Percentiles rank a stretch among this genome's conserved stretches.
These are phyloP conservation scores for Phytophthora citrophthora DNA, from an alignment of 352 stramenopile genomes.

Conservation along the genomic window DNA sequence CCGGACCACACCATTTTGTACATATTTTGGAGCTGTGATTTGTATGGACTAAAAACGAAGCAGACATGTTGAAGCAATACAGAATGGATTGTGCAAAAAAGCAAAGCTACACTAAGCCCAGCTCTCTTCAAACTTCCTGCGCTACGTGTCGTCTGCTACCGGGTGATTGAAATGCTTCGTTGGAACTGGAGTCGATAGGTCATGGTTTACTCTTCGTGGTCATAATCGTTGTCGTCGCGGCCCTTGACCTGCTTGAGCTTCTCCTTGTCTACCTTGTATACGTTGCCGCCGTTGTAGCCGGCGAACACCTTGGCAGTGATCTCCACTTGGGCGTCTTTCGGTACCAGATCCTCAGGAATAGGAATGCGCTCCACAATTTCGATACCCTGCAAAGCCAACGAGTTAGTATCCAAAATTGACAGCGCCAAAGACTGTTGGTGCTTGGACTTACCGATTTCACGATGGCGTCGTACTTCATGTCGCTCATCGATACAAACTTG, in stretches of 20 bases:
- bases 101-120: neutral
- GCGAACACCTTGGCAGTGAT: constrained; percentile 98
- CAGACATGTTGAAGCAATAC: constrained; percentile 5
- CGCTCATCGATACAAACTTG: constrained; percentile 97
- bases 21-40: constrained; percentile 23
- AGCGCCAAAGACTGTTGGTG: neutral
- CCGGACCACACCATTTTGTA: constrained; percentile 10
- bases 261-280: constrained; percentile 94
- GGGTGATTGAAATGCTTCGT: constrained; percentile 12
- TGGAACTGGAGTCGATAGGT: constrained; percentile 11
- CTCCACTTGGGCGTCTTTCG: constrained; percentile 98
- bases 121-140: neutral
- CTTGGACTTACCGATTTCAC: constrained; percentile 86
- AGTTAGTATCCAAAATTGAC: constrained; percentile 9
- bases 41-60: constrained; percentile 7
- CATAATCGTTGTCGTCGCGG: constrained; percentile 76
- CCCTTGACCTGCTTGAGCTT: constrained; percentile 95
- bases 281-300: constrained; percentile 86
- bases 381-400: constrained; percentile 83
- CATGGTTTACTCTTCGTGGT: constrained; percentile 44
- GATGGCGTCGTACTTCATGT: constrained; percentile 99
- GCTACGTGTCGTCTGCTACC: constrained; percentile 12
- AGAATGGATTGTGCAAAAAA: constrained; percentile 21
- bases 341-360: constrained; percentile 98
- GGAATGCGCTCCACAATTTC: constrained; percentile 98